Conservation (phyloP, 208 protist species). For the Jaenimonas drosophilae region DNA sequence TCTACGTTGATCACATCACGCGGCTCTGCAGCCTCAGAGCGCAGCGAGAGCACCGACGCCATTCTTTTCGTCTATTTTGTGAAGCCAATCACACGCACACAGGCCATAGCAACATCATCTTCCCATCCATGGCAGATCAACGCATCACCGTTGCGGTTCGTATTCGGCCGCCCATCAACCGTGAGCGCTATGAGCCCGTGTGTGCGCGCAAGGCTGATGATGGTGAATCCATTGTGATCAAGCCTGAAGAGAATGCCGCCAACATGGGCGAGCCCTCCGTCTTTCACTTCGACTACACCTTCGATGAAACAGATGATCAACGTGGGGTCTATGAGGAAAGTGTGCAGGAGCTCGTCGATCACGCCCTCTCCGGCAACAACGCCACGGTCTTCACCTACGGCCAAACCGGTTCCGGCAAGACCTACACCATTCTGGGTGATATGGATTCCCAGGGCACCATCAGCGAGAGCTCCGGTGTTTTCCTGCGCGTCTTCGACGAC, state of each 20-base stretch:
- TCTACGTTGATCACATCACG: no score
- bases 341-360: constrained; percentile 76
- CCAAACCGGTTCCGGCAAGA: constrained; percentile 87
- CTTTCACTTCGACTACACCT: constrained; percentile 85
- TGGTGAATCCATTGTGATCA: constrained; percentile 62
- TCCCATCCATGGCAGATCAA: constrained; percentile 36
- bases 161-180: constrained; percentile 57
- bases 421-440: constrained; percentile 83
- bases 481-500: constrained; percentile 81
- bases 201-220: constrained; percentile 69
- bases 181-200: constrained; percentile 58
- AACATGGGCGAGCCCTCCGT: constrained; percentile 18
- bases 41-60: no score
- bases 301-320: constrained; percentile 71
- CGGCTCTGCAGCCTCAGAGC: no score
- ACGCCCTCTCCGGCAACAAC: constrained; percentile 64
- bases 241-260: constrained; percentile 29
- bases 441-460: constrained; percentile 22
- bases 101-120: not conserved
- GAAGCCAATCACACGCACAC: no score
- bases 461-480: constrained; percentile 54
- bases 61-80: no score
- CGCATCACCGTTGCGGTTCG: constrained; percentile 77
- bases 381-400: constrained; percentile 88
- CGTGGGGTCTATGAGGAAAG: constrained; percentile 67